These are phyloP conservation scores for Neonectria faginata DNA, from an alignment of 2,329 filamentous ascomycete species.

Conservation along the genomic window DNA sequence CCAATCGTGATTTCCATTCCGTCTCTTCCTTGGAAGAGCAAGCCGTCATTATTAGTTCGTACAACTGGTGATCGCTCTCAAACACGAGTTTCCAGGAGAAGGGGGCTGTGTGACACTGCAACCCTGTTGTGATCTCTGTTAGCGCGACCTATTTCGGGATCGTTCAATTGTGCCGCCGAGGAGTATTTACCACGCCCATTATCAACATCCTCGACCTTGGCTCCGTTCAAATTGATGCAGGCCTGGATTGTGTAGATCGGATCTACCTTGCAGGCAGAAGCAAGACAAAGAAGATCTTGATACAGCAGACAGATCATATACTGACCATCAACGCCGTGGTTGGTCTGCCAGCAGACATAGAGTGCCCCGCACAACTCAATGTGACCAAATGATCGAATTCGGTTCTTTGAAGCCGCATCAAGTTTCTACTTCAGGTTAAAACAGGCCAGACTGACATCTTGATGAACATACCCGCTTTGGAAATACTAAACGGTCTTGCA, in stretches of 20 bases:
- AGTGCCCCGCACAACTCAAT: slow-evolving; percentile 85
- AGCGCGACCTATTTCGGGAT: neutral
- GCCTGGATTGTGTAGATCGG: slow-evolving; percentile 79
- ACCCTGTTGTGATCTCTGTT: slow-evolving; percentile 62
- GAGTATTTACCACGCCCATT: slow-evolving; percentile 74
- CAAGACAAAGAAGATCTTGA: slow-evolving; percentile 81
- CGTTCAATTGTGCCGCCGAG: neutral
- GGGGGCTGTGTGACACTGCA: slow-evolving; percentile 87
- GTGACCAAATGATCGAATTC: slow-evolving; percentile 84
- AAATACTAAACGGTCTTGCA: slow-evolving; percentile 85
- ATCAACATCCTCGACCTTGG: slow-evolving; percentile 77
- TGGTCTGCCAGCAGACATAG: slow-evolving; percentile 83
- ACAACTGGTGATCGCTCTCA: slow-evolving; percentile 78
- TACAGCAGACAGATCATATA: slow-evolving; percentile 93
- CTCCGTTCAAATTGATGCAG: slow-evolving; percentile 75
- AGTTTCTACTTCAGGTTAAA: slow-evolving; percentile 53
- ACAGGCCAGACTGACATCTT: neutral
- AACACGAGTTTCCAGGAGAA: slow-evolving; percentile 95
- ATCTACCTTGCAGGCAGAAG: slow-evolving; percentile 72
- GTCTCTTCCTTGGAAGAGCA: slow-evolving; percentile 84
- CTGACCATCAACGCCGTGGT: slow-evolving; percentile 74
- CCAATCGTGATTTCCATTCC: slow-evolving; percentile 80
- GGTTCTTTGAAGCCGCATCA: slow-evolving; percentile 66
- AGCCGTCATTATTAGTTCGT: slow-evolving; percentile 88
- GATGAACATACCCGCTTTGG: slow-evolving; percentile 70